phyloP scores from a whole-genome alignment of 2,329 filamentous ascomycete genomes.

The Penicillium sp. region DNA sequence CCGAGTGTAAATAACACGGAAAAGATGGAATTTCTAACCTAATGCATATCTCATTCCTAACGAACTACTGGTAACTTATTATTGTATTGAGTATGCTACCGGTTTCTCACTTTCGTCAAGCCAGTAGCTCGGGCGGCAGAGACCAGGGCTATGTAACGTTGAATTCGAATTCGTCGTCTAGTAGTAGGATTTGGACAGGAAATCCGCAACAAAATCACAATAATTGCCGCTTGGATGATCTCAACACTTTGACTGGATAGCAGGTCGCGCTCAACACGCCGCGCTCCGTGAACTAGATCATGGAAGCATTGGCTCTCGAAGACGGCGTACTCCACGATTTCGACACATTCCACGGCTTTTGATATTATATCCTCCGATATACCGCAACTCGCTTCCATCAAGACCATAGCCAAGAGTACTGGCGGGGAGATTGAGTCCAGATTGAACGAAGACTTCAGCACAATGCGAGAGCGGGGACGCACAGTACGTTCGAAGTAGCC shows the following conservation, averaged over 20 bases:
- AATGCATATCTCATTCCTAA: constrained; percentile 14
- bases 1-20: neutral
- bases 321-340: constrained; percentile 5
- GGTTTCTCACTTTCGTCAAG: constrained; percentile 9
- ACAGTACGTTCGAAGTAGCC: constrained; percentile 19
- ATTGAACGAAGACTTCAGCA: constrained; percentile 13
- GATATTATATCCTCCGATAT: neutral
- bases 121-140: constrained; percentile 13
- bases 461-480: constrained; percentile 17
- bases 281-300: neutral
- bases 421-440: constrained; percentile 3
- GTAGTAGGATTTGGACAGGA: constrained; percentile 9
- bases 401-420: constrained; percentile 5
- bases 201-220: constrained; percentile 15
- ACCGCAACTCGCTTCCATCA: constrained; percentile 12
- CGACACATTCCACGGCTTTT: constrained; percentile 1
- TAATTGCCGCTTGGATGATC: constrained; percentile 12
- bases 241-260: neutral
- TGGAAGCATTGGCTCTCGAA: constrained; percentile 8
- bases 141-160: constrained; percentile 16
- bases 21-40: constrained; percentile 1
- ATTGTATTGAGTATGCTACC: constrained; percentile 5
- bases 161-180: constrained; percentile 13
- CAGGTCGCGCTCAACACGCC: neutral
- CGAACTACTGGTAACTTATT: constrained; percentile 1